These are phyloP conservation scores for Verticillium albo-atrum DNA, from an alignment of 2,329 filamentous ascomycete species.

Conservation along the genomic window DNA sequence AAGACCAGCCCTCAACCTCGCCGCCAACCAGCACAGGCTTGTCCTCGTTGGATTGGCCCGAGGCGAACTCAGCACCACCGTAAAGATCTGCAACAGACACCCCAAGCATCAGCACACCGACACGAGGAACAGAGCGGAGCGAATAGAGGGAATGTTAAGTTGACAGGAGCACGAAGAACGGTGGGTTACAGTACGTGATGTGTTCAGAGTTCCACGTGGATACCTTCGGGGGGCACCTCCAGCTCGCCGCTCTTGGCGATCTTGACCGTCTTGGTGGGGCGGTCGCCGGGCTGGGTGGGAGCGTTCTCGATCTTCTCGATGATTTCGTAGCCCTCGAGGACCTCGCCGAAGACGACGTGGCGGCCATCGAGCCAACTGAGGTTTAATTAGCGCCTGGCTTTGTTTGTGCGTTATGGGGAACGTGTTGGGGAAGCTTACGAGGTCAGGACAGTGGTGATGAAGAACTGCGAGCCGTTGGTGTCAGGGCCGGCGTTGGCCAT, in stretches of 20 bases:
- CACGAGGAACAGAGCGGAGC: conserved; percentile 6
- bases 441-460: conserved; percentile 81
- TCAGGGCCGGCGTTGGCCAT: conserved; percentile 84
- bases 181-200: conserved; percentile 11
- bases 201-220: conserved; percentile 80
- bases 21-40: conserved; percentile 16
- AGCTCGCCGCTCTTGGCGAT: conserved; percentile 82
- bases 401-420: neutral
- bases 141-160: neutral
- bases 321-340: conserved; percentile 79
- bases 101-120: conserved; percentile 26
- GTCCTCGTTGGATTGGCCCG: conserved; percentile 28
- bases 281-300: conserved; percentile 62
- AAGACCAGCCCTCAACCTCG: conserved; percentile 30
- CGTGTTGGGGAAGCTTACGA: conserved; percentile 46
- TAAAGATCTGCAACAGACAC: conserved; percentile 22
- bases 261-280: conserved; percentile 65
- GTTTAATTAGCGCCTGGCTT: conserved; percentile 2
- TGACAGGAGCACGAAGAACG: conserved; percentile 3
- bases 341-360: conserved; percentile 86
- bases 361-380: conserved; percentile 73
- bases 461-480: conserved; percentile 87
- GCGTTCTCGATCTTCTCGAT: conserved; percentile 74
- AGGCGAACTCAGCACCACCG: conserved; percentile 31
- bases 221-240: conserved; percentile 84